A percentile compares a stretch with the other conserved stretches of the same genome.
phyloP scores from a whole-genome alignment of 257 asterid species.

The Linaria vulgaris region DNA sequence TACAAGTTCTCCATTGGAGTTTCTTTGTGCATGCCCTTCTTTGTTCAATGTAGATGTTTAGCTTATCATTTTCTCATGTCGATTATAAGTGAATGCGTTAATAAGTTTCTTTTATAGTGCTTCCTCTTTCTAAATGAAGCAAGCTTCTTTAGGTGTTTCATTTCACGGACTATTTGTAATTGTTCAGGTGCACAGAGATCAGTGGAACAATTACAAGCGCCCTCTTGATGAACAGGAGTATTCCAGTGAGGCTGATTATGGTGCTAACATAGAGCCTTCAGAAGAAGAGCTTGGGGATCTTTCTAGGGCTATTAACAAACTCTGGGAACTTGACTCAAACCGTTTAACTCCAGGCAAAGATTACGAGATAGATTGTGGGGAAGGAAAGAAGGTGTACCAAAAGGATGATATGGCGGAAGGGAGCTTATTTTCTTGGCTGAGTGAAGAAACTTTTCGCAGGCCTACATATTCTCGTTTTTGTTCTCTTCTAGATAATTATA shows the following conservation, averaged over 20 bases:
- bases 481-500: slow-evolving; percentile 88
- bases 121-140: background rate
- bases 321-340: slow-evolving; percentile 86
- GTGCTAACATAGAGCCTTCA: slow-evolving; percentile 53
- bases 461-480: slow-evolving; percentile 83
- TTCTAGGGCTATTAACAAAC: slow-evolving; percentile 64
- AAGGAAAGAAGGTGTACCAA: slow-evolving; percentile 82
- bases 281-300: slow-evolving; percentile 64
- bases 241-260: slow-evolving; percentile 47
- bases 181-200: slow-evolving; percentile 57
- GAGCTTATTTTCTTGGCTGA: slow-evolving; percentile 72
- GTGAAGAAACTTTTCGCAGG: slow-evolving; percentile 59
- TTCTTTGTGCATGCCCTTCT: background rate
- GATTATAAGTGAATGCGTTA: slow-evolving; percentile 2
- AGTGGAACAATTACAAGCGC: slow-evolving; percentile 64
- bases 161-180: slow-evolving; percentile 19
- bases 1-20: background rate
- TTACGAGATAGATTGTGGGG: slow-evolving; percentile 82
- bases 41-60: background rate
- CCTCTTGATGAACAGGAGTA: slow-evolving; percentile 70
- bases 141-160: background rate
- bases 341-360: slow-evolving; percentile 78
- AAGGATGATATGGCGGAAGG: slow-evolving; percentile 76
- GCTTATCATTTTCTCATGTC: background rate
- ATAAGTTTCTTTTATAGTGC: background rate